Evolutionary conservation across 768 basidiomycete species (phyloP).

Genomic region (Mycena crocata): DNA sequence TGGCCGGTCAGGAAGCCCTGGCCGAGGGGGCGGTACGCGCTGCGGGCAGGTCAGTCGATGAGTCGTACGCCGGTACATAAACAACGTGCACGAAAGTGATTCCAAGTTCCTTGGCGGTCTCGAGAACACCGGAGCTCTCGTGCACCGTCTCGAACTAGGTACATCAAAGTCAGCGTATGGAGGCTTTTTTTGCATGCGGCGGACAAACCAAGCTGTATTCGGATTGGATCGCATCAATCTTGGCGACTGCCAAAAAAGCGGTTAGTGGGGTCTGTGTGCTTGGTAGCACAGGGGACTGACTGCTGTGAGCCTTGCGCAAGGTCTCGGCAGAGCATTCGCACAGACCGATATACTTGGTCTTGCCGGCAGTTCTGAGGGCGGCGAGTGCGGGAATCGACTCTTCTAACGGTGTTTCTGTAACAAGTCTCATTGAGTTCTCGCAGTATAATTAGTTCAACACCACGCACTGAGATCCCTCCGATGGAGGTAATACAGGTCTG

Average conservation of each 20-base stretch:
- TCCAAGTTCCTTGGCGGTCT: neutral
- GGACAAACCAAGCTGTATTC: neutral
- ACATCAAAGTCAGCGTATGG: neutral
- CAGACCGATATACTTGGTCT: neutral
- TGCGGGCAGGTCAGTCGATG: neutral
- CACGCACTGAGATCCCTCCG: neutral
- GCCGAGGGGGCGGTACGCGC: neutral
- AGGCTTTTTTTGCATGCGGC: neutral
- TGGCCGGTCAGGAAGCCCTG: neutral
- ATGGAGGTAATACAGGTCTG: neutral
- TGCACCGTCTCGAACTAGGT: neutral
- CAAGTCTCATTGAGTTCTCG: neutral
- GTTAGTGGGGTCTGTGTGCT: too few species aligned
- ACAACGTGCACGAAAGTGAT: neutral
- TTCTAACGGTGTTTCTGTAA: neutral
- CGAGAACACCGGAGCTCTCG: neutral
- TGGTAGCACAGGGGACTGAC: too few species aligned
- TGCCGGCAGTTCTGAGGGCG: neutral
- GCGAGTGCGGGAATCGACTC: neutral
- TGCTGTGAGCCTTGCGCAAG: neutral
- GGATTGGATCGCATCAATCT: neutral
- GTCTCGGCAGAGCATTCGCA: neutral
- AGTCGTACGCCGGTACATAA: neutral
- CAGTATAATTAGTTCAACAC: neutral
- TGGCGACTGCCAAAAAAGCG: neutral